Percentiles rank a stretch among this genome's conserved stretches.
Evolutionary conservation across 768 basidiomycete species (phyloP).

Genomic region (Mycena chlorophos): DNA sequence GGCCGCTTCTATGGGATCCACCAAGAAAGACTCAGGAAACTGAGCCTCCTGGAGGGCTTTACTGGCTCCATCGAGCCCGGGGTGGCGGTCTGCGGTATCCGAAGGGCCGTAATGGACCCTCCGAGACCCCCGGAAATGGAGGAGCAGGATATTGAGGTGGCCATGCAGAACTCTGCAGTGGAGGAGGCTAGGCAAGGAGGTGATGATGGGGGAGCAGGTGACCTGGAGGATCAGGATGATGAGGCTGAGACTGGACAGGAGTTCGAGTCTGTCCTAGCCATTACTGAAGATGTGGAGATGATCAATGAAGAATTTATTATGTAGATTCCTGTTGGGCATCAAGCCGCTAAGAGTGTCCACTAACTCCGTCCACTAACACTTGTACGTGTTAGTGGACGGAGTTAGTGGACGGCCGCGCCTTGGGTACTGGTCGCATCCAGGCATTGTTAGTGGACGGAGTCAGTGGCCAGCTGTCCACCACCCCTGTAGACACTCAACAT

Average conservation of each 20-base stretch:
- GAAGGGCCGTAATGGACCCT: not conserved
- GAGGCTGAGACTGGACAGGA: not conserved
- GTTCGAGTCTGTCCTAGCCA: not conserved
- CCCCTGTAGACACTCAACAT: not conserved
- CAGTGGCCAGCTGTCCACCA: not conserved
- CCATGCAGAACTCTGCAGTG: not conserved
- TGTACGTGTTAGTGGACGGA: too few relatives aligned
- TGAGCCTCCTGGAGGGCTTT: conserved; percentile 4
- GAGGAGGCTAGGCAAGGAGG: not conserved
- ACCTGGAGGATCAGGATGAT: not conserved
- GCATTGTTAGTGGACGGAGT: too few relatives aligned
- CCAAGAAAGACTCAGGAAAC: not conserved
- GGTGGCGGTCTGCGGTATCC: not conserved
- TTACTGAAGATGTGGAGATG: not conserved
- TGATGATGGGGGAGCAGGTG: not conserved
- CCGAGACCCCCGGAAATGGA: not conserved
- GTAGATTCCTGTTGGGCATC: not conserved
- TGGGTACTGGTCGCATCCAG: too few relatives aligned
- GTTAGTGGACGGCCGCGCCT: too few relatives aligned
- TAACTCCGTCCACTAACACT: not conserved
- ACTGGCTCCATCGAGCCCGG: conserved; percentile 11
- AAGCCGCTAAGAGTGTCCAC: not conserved
- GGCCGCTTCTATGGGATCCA: conserved; percentile 5
- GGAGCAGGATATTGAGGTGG: not conserved
- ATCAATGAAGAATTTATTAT: not conserved